Evolutionary conservation across 495 filamentous ascomycete genomes (phyloP).

Genomic region (Poronia punctata): DNA sequence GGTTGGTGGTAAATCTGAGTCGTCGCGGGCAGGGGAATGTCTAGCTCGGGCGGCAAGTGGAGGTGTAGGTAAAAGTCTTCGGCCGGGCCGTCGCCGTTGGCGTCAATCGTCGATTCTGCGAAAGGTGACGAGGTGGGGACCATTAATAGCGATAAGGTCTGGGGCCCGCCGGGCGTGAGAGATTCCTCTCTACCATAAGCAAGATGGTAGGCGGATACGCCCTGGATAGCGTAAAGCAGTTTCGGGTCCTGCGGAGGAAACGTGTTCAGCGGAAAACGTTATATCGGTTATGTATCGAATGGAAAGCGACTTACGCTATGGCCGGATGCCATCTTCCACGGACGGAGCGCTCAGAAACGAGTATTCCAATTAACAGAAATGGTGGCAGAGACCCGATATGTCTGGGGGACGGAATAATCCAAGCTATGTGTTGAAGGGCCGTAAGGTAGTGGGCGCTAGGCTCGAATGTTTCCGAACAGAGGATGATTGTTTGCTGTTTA

Average conservation of each 20-base stretch:
- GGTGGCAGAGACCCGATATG: no score
- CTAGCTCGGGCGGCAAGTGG: slow-evolving; percentile 86
- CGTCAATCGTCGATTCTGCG: slow-evolving; percentile 50
- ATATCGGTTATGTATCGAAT: slow-evolving; percentile 6
- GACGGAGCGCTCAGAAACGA: background rate
- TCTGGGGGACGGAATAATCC: no score
- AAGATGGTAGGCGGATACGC: slow-evolving; percentile 80
- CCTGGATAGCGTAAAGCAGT: slow-evolving; percentile 75
- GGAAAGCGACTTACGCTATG: slow-evolving; percentile 44
- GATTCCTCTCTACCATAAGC: slow-evolving; percentile 77
- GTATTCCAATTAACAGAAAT: no score
- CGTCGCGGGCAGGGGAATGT: slow-evolving; percentile 81
- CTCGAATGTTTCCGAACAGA: no score
- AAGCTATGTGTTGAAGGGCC: no score
- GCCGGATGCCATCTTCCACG: slow-evolving; percentile 38
- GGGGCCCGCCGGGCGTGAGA: slow-evolving; percentile 76
- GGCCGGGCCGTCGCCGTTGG: slow-evolving; percentile 55
- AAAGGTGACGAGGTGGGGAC: slow-evolving; percentile 75
- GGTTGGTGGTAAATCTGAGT: slow-evolving; percentile 95
- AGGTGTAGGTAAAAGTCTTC: slow-evolving; percentile 95
- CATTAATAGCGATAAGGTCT: slow-evolving; percentile 88
- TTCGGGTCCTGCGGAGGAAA: slow-evolving; percentile 53
- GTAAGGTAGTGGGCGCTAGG: no score
- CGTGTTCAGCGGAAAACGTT: slow-evolving; percentile 4
- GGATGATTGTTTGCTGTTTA: no score